Evolutionary conservation across 164 flowering plant species (phyloP).

Genomic region (Aristolochia contorta): DNA sequence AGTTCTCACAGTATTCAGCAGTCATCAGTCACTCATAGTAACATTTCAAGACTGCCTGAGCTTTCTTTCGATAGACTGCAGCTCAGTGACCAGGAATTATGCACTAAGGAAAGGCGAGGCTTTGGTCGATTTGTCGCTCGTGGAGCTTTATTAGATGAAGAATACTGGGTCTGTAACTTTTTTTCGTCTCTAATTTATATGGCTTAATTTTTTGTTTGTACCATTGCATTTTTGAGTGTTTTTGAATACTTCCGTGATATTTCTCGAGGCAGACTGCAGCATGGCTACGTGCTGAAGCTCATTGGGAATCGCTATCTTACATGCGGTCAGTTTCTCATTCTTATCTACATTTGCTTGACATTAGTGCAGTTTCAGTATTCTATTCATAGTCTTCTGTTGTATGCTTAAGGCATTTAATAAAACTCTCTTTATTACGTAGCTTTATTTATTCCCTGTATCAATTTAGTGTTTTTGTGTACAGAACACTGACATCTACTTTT

Average conservation of each 20-base stretch:
- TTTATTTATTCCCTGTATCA: neutral
- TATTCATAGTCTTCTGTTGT: neutral
- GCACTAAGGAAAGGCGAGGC: conserved; percentile 21
- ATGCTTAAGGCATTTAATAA: neutral
- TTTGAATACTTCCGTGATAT: neutral
- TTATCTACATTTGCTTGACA: neutral
- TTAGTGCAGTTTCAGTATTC: neutral
- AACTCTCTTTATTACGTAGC: too few species aligned
- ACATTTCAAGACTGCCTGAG: conserved; percentile 31
- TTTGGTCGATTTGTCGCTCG: conserved; percentile 53
- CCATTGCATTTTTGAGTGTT: neutral
- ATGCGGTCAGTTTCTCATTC: conserved; percentile 35
- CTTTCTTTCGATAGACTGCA: conserved; percentile 45
- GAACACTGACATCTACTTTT: conserved; percentile 1
- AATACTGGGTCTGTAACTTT: conserved; percentile 41
- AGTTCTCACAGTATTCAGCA: conserved; percentile 24
- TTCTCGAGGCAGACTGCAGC: conserved; percentile 52
- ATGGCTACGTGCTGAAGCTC: conserved; percentile 67
- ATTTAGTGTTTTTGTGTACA: neutral
- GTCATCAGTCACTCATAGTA: conserved; percentile 24
- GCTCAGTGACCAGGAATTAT: conserved; percentile 35
- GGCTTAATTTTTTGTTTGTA: neutral
- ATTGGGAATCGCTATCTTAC: conserved; percentile 47
- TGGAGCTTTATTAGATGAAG: conserved; percentile 59
- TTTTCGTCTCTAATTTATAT: neutral